These are phyloP conservation scores for Flueggea neowawraea DNA, from an alignment of 441 rosid genomes.

Conservation along the genomic window DNA sequence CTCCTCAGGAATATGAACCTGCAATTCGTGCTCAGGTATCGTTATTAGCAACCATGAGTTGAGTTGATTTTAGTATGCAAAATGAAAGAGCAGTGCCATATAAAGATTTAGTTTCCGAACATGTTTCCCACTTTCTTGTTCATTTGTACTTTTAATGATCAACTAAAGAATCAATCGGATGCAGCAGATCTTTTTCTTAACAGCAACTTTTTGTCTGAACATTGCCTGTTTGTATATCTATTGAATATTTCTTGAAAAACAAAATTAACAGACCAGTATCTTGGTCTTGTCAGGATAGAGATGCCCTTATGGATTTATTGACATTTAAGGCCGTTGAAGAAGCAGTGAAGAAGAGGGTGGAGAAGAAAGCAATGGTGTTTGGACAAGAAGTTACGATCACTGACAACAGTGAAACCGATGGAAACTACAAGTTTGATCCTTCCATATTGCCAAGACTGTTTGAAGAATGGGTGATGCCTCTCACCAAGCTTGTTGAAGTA, in stretches of 20 bases:
- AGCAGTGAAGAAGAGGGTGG: conserved; percentile 74
- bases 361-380: conserved; percentile 61
- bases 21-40: conserved; percentile 68
- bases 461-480: conserved; percentile 80
- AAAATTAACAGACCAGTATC: background rate
- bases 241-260: background rate
- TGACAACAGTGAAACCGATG: conserved; percentile 10
- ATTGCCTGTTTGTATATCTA: background rate
- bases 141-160: no score
- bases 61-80: background rate
- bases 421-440: conserved; percentile 61
- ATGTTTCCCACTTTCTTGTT: no score
- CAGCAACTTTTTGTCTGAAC: background rate
- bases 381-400: conserved; percentile 55
- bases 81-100: background rate
- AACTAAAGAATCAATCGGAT: no score
- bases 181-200: no score
- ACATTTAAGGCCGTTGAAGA: conserved; percentile 71
- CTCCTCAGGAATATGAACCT: conserved; percentile 66
- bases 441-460: conserved; percentile 58
- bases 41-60: background rate
- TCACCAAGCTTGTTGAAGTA: conserved; percentile 73
- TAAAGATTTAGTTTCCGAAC: no score
- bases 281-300: conserved; percentile 46
- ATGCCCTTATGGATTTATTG: conserved; percentile 64